phyloP scores from a whole-genome alignment of 441 rosid species.

The Eutrema salsugineum region DNA sequence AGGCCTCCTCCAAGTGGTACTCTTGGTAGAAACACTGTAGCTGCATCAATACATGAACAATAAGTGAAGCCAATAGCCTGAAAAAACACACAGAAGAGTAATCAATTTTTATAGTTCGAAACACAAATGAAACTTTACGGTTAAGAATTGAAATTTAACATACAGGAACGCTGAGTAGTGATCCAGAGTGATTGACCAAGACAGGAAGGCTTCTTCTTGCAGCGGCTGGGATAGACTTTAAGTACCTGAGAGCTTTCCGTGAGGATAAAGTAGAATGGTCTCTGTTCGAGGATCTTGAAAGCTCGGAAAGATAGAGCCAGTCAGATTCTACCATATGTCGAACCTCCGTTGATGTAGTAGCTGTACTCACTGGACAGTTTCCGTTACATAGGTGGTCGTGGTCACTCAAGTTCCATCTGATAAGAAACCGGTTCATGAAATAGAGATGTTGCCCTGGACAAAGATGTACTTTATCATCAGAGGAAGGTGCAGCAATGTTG shows the following conservation, averaged over 20 bases:
- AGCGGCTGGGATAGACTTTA: constrained; percentile 68
- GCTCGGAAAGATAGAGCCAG: constrained; percentile 74
- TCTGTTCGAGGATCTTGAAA: constrained; percentile 33
- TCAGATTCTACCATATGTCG: constrained; percentile 76
- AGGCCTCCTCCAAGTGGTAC: constrained; percentile 91
- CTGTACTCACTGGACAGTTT: constrained; percentile 24
- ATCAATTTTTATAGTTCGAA: no score
- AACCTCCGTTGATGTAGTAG: constrained; percentile 41
- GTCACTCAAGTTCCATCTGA: constrained; percentile 56
- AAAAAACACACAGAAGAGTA: neutral
- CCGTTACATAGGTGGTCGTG: constrained; percentile 21
- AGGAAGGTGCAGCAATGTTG: constrained; percentile 23
- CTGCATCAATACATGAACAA: constrained; percentile 57
- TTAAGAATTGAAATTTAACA: constrained; percentile 12
- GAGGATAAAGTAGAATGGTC: constrained; percentile 46
- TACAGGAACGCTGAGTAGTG: constrained; percentile 77
- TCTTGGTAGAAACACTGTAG: constrained; percentile 68
- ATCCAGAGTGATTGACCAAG: constrained; percentile 50
- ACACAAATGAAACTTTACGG: no score
- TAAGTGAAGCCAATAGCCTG: constrained; percentile 74
- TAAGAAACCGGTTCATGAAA: constrained; percentile 74
- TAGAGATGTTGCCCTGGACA: constrained; percentile 47
- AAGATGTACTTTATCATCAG: constrained; percentile 37
- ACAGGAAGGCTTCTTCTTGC: constrained; percentile 86
- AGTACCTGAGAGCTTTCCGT: constrained; percentile 39